Percentiles rank a stretch among this genome's conserved stretches.
phyloP scores from a whole-genome alignment of 2,329 filamentous ascomycete species.

The Cercospora sojina region DNA sequence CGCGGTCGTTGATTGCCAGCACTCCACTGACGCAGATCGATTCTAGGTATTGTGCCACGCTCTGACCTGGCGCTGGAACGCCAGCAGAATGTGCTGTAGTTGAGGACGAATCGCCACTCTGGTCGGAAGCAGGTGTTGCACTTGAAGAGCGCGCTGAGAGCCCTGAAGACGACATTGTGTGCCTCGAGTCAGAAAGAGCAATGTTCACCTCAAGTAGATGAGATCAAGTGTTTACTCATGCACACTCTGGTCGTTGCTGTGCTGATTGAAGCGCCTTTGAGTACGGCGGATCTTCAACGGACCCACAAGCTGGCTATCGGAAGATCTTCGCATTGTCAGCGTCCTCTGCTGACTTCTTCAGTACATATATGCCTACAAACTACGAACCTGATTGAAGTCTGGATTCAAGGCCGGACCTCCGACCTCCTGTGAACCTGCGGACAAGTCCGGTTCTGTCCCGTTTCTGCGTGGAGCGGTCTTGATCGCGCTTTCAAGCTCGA shows the following conservation, averaged over 20 bases:
- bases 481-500: background rate
- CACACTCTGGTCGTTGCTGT: background rate
- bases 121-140: conserved; percentile 4
- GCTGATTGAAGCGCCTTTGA: background rate
- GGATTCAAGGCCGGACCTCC: background rate
- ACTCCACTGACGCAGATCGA: conserved; percentile 12
- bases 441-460: background rate
- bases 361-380: background rate
- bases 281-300: background rate
- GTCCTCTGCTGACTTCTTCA: background rate
- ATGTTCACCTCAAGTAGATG: background rate
- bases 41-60: conserved; percentile 14
- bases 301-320: background rate
- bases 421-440: background rate
- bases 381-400: background rate
- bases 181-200: background rate
- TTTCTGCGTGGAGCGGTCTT: background rate
- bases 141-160: background rate
- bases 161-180: background rate
- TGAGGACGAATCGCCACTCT: background rate
- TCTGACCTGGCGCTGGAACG: conserved; percentile 2
- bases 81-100: background rate
- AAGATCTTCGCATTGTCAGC: background rate
- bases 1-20: conserved; percentile 14
- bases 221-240: background rate